Base-by-base conservation (phyloP, 2,329 filamentous ascomycete genomes). In the Exophiala calicioides region DNA sequence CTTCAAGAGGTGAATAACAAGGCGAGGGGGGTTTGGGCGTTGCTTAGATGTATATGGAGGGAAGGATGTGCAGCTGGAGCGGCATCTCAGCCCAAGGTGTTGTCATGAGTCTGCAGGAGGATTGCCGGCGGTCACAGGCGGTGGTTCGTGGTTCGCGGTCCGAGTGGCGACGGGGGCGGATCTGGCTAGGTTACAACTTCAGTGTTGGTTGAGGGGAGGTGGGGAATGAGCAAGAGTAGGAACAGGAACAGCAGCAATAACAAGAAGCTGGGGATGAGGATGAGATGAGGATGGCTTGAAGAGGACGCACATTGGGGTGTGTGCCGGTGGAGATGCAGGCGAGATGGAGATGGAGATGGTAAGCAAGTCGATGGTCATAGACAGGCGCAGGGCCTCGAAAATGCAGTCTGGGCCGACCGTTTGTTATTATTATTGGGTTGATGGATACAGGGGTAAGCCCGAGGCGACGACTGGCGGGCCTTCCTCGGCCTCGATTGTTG, bases 81-180 rank as follows among this genome's bases (percentile, higher is more conserved):
- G 18, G 33, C 46, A 44, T 50, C 30, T 34, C 46, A 30, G 31
- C 37, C 42, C 24, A n/a, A n/a, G n/a, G n/a, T n/a, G n/a, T n/a
- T n/a, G n/a, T n/a, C n/a, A n/a, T n/a, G n/a, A n/a, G 26, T 41
- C 9, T 18, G 30, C 33, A 38, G 24, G 16, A 21, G 35, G 31
- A 10, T 29, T 15, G 27, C 32, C 37, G 15, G 20, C 29, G 24
- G 30, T 30, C 19, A 29, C 13, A n/a, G 9, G 18, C 15, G 24
- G 27, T 23, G 10, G 35, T 34, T 15, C 7, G 21, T 30, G 34
- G 36, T 20, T 16, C 8, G n/a, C 15, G 23, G 13, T 36, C 1
- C 15, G 35, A 26, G 21, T 18, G 23, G 21, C 23, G 9, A 29
- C 21, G 35, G 23, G 23, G 9, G 21, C n/a, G n/a, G n/a, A n/a